phyloP scores from a whole-genome alignment of 2,329 filamentous ascomycete species.

The Uncinocarpus reesii region DNA sequence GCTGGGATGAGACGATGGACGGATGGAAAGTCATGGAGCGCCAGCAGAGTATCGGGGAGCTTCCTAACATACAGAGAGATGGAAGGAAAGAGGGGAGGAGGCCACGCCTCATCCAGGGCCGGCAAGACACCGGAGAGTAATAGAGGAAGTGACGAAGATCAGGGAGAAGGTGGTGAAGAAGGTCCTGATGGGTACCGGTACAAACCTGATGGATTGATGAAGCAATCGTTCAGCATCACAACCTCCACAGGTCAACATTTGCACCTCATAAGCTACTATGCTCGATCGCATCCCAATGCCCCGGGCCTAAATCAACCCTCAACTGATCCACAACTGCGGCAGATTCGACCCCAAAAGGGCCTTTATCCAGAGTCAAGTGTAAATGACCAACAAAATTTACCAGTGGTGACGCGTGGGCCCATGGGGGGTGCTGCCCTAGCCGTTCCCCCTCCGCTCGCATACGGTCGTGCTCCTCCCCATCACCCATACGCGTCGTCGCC shows the following conservation, averaged over 20 bases:
- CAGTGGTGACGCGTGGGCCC: slow-evolving; percentile 67
- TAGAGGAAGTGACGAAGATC: slow-evolving; percentile 71
- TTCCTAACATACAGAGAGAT: slow-evolving; percentile 97
- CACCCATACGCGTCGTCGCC: slow-evolving; percentile 31
- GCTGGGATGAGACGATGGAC: slow-evolving; percentile 98
- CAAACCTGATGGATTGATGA: slow-evolving; percentile 95
- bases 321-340: slow-evolving; percentile 65
- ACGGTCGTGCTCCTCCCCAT: slow-evolving; percentile 37
- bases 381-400: slow-evolving; percentile 69
- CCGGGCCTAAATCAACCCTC: slow-evolving; percentile 70
- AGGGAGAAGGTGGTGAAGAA: slow-evolving; percentile 57
- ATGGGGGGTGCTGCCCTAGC: slow-evolving; percentile 49
- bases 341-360: slow-evolving; percentile 79
- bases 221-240: slow-evolving; percentile 98
- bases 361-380: slow-evolving; percentile 96
- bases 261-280: slow-evolving; percentile 95
- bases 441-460: slow-evolving; percentile 44
- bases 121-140: slow-evolving; percentile 77
- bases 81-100: slow-evolving; percentile 90
- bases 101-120: slow-evolving; percentile 43
- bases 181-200: slow-evolving; percentile 82
- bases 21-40: slow-evolving; percentile 97
- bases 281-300: slow-evolving; percentile 62
- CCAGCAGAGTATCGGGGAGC: slow-evolving; percentile 91
- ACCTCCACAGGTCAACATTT: slow-evolving; percentile 83